Base-by-base conservation (phyloP, 441 rosid genomes). In the Bruguiera hainesii region DNA sequence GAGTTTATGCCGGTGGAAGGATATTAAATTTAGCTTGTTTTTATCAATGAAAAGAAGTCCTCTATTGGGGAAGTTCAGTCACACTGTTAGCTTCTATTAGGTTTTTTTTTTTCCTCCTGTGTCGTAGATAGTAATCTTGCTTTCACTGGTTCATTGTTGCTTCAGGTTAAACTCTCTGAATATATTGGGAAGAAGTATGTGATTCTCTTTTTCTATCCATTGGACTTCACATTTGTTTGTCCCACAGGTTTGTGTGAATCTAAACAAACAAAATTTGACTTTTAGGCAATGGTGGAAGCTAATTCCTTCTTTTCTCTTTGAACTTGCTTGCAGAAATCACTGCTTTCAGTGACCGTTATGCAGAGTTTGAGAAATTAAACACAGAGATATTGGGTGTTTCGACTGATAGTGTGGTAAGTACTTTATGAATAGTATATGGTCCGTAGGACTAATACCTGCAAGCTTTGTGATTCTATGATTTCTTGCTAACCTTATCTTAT, bases 101-200 rank as follows among this genome's bases (percentile, higher is more conserved):
- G 11, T 3, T 5, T 4, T 16, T 2, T 25, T 26, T 26, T 26
- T 26, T 39, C 2, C 10, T 33, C 7, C 37, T 29, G 56, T 39
- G 11, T 5, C 3, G 35, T 23, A 5, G 21, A 4, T 66, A 37
- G 18, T 25, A 13, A 42, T 21, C 51, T 25, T 25, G 8, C 48
- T 53, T 23, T 63, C 37, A 66, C 30, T 35, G 19, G 13, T 33
- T 56, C n/a, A 21, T 57, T 51, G 13, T 60, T 55, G 20, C 75
- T 79, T 61, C 89, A 94, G 98, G 96, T 91, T 58, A 94, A 91
- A 76, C 92, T 94, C 30, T 89, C 97, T 4, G 96, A 94, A 11
- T 91, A 88, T 74, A 87, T 89, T 79, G 98, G 98, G 76, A 91
- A 89, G 90, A 93, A 93, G 74, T 91, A 89, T 78, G 96, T 87